Percentiles rank a stretch among this genome's conserved stretches.
phyloP scores from a whole-genome alignment of 2,329 filamentous ascomycete genomes.

The Ophiobolus disseminans region DNA sequence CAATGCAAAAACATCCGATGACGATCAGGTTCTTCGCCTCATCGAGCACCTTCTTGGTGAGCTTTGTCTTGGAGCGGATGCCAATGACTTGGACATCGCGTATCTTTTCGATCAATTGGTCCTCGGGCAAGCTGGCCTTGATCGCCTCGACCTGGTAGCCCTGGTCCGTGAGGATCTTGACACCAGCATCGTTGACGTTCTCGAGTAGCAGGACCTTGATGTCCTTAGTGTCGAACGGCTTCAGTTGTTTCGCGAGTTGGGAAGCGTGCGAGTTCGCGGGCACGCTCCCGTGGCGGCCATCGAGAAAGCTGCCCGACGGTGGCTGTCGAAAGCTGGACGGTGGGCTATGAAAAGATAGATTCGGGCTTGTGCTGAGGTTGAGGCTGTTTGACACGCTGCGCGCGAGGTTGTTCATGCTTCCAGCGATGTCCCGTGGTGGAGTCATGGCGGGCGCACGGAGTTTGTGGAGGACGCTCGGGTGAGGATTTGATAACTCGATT shows the following conservation, averaged over 20 bases:
- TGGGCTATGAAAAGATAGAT: conserved; percentile 76
- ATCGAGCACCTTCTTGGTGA: conserved; percentile 81
- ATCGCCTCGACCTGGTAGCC: conserved; percentile 95
- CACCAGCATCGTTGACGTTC: conserved; percentile 92
- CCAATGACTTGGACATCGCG: conserved; percentile 97
- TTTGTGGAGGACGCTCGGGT: conserved; percentile 27
- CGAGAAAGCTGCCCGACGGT: conserved; percentile 39
- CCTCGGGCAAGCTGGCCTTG: conserved; percentile 89
- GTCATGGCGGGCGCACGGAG: conserved; percentile 38
- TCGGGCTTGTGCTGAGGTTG: conserved; percentile 77
- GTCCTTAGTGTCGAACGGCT: conserved; percentile 94
- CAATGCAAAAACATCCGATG: conserved; percentile 98
- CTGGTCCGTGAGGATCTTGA: conserved; percentile 80
- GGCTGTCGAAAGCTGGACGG: conserved; percentile 62
- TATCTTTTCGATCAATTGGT: conserved; percentile 96
- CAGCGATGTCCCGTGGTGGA: conserved; percentile 47
- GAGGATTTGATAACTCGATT: conserved; percentile 26
- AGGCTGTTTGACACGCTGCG: conserved; percentile 65
- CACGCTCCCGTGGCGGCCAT: conserved; percentile 48
- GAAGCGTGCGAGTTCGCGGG: conserved; percentile 40
- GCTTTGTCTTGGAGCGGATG: conserved; percentile 96
- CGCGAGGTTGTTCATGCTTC: conserved; percentile 44
- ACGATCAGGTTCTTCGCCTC: conserved; percentile 95
- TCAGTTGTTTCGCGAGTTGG: conserved; percentile 72
- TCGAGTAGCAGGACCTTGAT: conserved; percentile 96